Evolutionary conservation across 2,329 filamentous ascomycete species (phyloP), one percentile per base, ranked within the genome.

Genomic region (Xylariaceae sp.): DNA sequence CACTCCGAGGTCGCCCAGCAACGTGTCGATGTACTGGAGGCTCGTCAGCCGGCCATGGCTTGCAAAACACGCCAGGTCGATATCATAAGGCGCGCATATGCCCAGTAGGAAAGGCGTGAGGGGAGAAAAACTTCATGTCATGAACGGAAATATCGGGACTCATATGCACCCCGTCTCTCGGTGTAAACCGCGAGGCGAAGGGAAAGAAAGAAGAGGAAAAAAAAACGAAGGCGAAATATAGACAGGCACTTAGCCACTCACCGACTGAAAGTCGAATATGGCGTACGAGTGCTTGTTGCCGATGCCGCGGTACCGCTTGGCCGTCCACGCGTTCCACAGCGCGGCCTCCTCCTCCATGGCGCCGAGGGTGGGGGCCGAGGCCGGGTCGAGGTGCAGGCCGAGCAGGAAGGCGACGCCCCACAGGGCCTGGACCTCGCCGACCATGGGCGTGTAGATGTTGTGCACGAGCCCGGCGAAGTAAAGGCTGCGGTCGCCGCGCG

Each of bases 381-480:
- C 45, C 14, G 56, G 56, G 2, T 49, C 18, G 11, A 53, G 45
- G 16, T 47, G 15, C 14, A 41, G 18, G 5, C 47, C 52, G 8
- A 50, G 43, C 16, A 60, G 33, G 30, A 43, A 60, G 2, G 46
- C 33, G 7, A 48, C 39, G 3, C 43, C 53, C 56, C 56, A 60
- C 11, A 60, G 43, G 0, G 55, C 42, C 35, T 59, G 53, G 3
- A 53, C 28, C 36, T 54, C 52, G 4, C 45, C 42, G 5, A 52
- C 40, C 0, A 51, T 23, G 2, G 54, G 52, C 1, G 52, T 57
- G 29, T 51, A 47, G 5, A 50, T 44, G 1, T 49, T 37, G 38
- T 57, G 52, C 12, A 57, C 52, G 22, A 50, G 38, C 4, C 57
- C 58, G 2, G 49, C 51, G 34, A 60, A 52, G 26, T 47, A 30